These are phyloP conservation scores for Detonula confervacea DNA, from an alignment of 352 stramenopile genomes.

Conservation along the genomic window DNA sequence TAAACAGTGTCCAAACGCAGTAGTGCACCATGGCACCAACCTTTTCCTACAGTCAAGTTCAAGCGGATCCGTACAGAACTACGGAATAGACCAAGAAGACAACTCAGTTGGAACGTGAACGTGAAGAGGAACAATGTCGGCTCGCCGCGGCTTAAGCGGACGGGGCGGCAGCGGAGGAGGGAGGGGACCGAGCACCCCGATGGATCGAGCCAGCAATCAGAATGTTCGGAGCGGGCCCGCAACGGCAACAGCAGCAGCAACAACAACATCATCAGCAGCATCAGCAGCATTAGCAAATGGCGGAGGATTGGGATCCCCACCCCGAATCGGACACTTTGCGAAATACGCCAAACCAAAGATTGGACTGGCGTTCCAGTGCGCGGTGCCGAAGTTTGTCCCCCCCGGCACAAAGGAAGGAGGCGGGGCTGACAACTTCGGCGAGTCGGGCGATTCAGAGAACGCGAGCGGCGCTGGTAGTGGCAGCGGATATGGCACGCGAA, in stretches of 20 bases:
- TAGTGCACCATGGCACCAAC: too few species aligned
- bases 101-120: too few species aligned
- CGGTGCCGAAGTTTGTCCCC: constrained; percentile 48
- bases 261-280: neutral
- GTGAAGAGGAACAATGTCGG: too few species aligned
- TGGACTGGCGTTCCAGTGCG: constrained; percentile 49
- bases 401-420: constrained; percentile 1
- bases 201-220: neutral
- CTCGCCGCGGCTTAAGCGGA: neutral
- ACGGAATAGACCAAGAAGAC: too few species aligned
- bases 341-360: constrained; percentile 66
- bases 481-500: neutral
- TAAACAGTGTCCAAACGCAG: too few species aligned
- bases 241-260: constrained; percentile 8
- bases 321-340: constrained; percentile 43
- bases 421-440: neutral
- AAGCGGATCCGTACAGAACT: too few species aligned
- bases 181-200: neutral
- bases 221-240: neutral
- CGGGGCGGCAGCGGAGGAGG: neutral
- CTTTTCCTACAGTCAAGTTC: too few species aligned
- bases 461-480: constrained; percentile 8
- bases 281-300: neutral
- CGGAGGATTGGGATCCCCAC: constrained; percentile 28
- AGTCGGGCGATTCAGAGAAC: constrained; percentile 16